Evolutionary conservation across 2,329 filamentous ascomycete genomes (phyloP).

Genomic region (Lachnellula willkommii): DNA sequence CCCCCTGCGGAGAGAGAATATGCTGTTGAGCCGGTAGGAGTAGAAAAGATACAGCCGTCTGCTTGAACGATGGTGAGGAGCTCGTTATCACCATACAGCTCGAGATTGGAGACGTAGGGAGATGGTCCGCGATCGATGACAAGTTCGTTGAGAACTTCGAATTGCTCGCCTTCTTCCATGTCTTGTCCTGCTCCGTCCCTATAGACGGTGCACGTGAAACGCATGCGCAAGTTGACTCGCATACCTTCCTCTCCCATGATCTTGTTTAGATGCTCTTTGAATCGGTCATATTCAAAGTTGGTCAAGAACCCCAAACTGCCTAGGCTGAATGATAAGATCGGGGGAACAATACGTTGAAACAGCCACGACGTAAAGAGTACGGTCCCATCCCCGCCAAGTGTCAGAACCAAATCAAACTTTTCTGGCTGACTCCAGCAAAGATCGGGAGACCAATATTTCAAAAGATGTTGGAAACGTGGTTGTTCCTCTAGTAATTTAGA

Average conservation of each 20-base stretch:
- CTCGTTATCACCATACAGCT: constrained; percentile 92
- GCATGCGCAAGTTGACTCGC: constrained; percentile 96
- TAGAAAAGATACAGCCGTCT: constrained; percentile 96
- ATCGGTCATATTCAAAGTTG: constrained; percentile 80
- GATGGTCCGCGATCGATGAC: constrained; percentile 97
- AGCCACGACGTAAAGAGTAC: constrained; percentile 86
- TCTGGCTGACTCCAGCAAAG: constrained; percentile 92
- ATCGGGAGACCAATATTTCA: constrained; percentile 94
- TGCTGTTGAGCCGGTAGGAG: constrained; percentile 88
- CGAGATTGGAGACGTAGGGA: constrained; percentile 93
- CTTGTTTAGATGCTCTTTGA: constrained; percentile 78
- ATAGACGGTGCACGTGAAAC: constrained; percentile 97
- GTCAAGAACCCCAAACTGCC: constrained; percentile 86
- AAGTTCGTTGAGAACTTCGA: constrained; percentile 96
- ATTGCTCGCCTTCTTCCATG: constrained; percentile 85
- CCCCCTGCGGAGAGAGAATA: constrained; percentile 95
- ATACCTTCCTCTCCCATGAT: constrained; percentile 94
- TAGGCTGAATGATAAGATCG: constrained; percentile 77
- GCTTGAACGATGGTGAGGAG: constrained; percentile 93
- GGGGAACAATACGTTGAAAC: constrained; percentile 84
- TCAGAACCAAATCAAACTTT: constrained; percentile 90
- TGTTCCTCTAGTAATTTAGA: constrained; percentile 67
- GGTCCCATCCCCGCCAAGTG: constrained; percentile 79
- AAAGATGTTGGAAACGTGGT: constrained; percentile 71
- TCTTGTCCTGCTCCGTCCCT: constrained; percentile 61